Evolutionary conservation across 345 rosid species (phyloP), one percentile per base, ranked within the genome.

Genomic region (Abelmoschus esculentus): DNA sequence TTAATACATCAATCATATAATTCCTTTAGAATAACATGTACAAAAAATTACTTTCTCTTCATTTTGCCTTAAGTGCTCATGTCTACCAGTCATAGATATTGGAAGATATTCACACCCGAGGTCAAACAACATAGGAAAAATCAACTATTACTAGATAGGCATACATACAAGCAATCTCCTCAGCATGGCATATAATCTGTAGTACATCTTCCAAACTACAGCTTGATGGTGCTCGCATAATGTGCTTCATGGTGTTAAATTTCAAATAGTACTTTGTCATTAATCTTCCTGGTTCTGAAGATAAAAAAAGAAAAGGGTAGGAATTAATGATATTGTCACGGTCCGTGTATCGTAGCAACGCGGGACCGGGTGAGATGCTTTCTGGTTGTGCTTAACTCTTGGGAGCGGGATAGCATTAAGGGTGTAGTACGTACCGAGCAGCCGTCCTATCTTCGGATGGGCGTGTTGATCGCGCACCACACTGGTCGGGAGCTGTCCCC

Each of bases 221-320:
- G 70, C 80, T 74, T 14, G 76, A 79, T 69, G 91, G 88, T 18
- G 87, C 80, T 77, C 77, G 75, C 88, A 95, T 87, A 57, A 95
- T 87, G 85, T 84, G 83, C 81, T 95, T 95, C 99, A 95, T 95
- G 57, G 96, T 95, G 75, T 83, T 74, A 71, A 87, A 91, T 81
- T 90, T 91, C 80, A 95, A 71, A 75, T 95, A 91, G 79, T 95
- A 95, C 85, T 88, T 89, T 78, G 97, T 91, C 99, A 95, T 95
- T 88, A 95, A 81, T 70, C 84, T 83, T 80, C 99, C 96, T 54
- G 97, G 97, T 82, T 91, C 97, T 95, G 70, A 70, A 65, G 57
- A 18, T 7, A 57, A 55, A 42, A 31, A 65, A 63, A 75, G 17
- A 13, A 59, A 61, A 34, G 67, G 32, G 68, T 26, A 55, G 66